Percentiles rank a stretch among this genome's conserved stretches.
These are phyloP conservation scores for Candida sanyaensis DNA, from an alignment of 1,139 yeast species.

Conservation along the genomic window DNA sequence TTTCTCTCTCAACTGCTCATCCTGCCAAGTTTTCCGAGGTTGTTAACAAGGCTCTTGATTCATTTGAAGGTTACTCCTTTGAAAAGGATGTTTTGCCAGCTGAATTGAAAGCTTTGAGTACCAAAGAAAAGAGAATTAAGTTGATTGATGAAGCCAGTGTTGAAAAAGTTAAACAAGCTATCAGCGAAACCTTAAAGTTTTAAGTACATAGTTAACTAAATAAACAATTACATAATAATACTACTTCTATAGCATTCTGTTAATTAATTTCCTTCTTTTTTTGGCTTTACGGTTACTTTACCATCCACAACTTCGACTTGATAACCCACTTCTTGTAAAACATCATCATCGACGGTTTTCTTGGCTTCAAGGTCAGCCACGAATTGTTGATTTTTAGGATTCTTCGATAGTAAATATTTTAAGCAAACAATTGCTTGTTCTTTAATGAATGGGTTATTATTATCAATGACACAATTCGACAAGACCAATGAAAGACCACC, in stretches of 20 bases:
- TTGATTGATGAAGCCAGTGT: constrained; percentile 74
- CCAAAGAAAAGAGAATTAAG: constrained; percentile 74
- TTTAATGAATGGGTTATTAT: constrained; percentile 83
- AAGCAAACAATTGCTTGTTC: constrained; percentile 84
- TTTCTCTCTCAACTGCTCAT: constrained; percentile 94
- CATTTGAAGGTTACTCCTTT: constrained; percentile 73
- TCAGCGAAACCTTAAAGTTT: constrained; percentile 60
- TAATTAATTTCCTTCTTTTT: constrained; percentile 6
- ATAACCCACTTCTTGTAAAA: constrained; percentile 42
- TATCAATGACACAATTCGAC: constrained; percentile 84
- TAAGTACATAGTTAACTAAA: constrained; percentile 6
- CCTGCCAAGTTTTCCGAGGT: constrained; percentile 98
- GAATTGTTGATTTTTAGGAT: constrained; percentile 68
- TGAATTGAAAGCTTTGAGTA: constrained; percentile 72
- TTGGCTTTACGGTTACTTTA: constrained; percentile 25
- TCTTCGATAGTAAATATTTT: constrained; percentile 63
- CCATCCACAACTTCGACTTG: constrained; percentile 42
- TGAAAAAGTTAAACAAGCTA: constrained; percentile 70
- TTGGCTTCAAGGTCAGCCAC: constrained; percentile 56
- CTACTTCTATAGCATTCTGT: not conserved
- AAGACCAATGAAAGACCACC: constrained; percentile 74
- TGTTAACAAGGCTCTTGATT: constrained; percentile 74
- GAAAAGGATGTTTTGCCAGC: constrained; percentile 87
- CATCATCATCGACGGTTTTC: constrained; percentile 30
- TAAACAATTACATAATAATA: not conserved